Evolutionary conservation across 148 eudicot genomes (phyloP).

Genomic region (Camellia sinensis): DNA sequence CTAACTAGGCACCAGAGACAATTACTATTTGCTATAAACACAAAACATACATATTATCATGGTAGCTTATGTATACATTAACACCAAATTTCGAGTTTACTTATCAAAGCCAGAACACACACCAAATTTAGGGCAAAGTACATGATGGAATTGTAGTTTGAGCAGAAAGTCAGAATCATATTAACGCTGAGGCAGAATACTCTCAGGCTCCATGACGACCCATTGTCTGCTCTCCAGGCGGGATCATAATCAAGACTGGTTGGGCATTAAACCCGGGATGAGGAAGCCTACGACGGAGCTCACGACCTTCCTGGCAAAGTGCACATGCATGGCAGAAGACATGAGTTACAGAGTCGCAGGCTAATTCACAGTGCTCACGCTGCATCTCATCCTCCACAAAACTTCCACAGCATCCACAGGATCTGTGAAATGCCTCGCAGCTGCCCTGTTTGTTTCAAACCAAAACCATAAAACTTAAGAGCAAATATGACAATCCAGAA

Average conservation of each 20-base stretch:
- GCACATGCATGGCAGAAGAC: slow-evolving; percentile 82
- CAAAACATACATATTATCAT: neutral
- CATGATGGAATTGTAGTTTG: neutral
- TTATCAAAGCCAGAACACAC: too few species aligned
- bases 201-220: slow-evolving; percentile 42
- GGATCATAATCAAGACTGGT: slow-evolving; percentile 60
- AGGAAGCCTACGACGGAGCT: slow-evolving; percentile 81
- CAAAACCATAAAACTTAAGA: neutral
- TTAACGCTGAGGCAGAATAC: neutral
- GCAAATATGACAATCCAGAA: too few species aligned
- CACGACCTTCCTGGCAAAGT: slow-evolving; percentile 94
- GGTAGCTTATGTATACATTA: neutral
- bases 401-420: slow-evolving; percentile 62
- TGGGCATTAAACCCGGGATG: slow-evolving; percentile 74
- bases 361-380: slow-evolving; percentile 68
- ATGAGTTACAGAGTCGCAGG: slow-evolving; percentile 74
- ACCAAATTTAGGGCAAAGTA: neutral
- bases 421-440: slow-evolving; percentile 52
- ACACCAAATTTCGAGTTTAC: too few species aligned
- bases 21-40: neutral
- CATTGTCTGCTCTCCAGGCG: slow-evolving; percentile 76
- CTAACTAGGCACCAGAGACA: neutral
- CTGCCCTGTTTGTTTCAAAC: slow-evolving; percentile 52
- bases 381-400: slow-evolving; percentile 60
- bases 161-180: neutral